Conservation (phyloP, 2,329 filamentous ascomycete species). For the Talaromyces sp. region DNA sequence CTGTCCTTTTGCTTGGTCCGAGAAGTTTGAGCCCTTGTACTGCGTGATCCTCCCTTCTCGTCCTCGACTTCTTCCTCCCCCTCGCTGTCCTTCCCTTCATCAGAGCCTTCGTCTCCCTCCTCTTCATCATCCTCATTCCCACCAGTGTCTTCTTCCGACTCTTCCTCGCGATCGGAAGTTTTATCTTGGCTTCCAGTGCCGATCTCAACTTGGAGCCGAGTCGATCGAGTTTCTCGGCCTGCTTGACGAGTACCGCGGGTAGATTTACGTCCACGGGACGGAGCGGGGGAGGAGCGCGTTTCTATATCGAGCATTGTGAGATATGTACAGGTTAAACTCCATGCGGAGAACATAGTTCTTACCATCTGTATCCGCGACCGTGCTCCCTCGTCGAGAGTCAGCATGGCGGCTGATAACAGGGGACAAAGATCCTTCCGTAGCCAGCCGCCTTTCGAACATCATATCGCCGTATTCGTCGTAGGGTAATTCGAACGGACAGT, state of each 20-base stretch:
- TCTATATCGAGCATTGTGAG: slow-evolving; percentile 30
- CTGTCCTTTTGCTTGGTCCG: slow-evolving; percentile 41
- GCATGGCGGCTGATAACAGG: slow-evolving; percentile 39
- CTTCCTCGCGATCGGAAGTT: slow-evolving; percentile 41
- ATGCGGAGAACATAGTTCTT: slow-evolving; percentile 10
- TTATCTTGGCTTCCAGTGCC: slow-evolving; percentile 34
- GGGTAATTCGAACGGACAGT: slow-evolving; percentile 68
- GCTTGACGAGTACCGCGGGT: slow-evolving; percentile 38
- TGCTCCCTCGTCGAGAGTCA: slow-evolving; percentile 48
- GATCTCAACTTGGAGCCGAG: slow-evolving; percentile 43
- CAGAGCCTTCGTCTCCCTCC: slow-evolving; percentile 41
- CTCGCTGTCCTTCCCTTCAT: slow-evolving; percentile 40
- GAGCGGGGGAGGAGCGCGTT: slow-evolving; percentile 47
- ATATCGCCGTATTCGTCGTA: slow-evolving; percentile 50
- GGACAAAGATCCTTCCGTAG: slow-evolving; percentile 47
- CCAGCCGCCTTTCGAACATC: slow-evolving; percentile 53
- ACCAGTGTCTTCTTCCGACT: slow-evolving; percentile 40
- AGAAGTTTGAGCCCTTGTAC: slow-evolving; percentile 40
- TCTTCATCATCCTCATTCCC: slow-evolving; percentile 43
- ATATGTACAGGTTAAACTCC: too few species aligned
- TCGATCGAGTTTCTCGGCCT: slow-evolving; percentile 41
- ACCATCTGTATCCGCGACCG: slow-evolving; percentile 53
- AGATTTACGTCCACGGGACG: slow-evolving; percentile 42
- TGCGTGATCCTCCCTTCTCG: slow-evolving; percentile 41
- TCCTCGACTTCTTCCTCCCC: slow-evolving; percentile 38